A percentile compares a stretch with the other conserved stretches of the same genome.
phyloP scores from a whole-genome alignment of 1,284 basidiomycete species.

The Rhodotorula mucilaginosa region DNA sequence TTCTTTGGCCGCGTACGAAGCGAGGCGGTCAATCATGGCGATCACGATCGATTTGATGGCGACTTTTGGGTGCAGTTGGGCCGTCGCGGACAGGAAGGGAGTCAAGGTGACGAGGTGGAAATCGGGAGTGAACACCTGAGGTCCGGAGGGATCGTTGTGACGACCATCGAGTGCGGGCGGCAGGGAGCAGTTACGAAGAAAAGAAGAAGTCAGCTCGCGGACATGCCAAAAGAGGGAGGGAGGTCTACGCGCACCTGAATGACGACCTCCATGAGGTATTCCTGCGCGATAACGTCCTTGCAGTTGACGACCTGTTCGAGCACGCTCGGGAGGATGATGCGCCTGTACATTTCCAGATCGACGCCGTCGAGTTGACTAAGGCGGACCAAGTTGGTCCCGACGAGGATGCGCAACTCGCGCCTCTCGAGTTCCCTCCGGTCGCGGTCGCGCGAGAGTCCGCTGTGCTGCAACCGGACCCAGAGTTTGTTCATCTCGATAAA shows the following conservation, averaged over 20 bases:
- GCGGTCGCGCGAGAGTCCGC: slow-evolving; percentile 88
- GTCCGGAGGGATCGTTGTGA: background rate
- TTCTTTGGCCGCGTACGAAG: slow-evolving; percentile 86
- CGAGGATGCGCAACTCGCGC: slow-evolving; percentile 84
- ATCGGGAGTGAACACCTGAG: slow-evolving; percentile 88
- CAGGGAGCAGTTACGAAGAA: too few relatives aligned
- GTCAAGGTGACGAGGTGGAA: slow-evolving; percentile 90
- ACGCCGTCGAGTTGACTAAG: slow-evolving; percentile 90
- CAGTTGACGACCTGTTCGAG: slow-evolving; percentile 94
- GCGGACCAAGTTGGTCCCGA: slow-evolving; percentile 91
- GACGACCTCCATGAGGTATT: slow-evolving; percentile 96
- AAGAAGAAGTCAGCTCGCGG: too few relatives aligned
- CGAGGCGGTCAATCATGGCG: slow-evolving; percentile 89
- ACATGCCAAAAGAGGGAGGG: background rate
- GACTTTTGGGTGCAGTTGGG: slow-evolving; percentile 89
- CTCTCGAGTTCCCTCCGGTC: slow-evolving; percentile 94
- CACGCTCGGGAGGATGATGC: slow-evolving; percentile 77
- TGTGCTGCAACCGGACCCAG: slow-evolving; percentile 93
- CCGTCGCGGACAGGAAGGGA: slow-evolving; percentile 87
- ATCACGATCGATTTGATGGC: slow-evolving; percentile 97
- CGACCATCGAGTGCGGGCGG: background rate
- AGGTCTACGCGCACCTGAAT: slow-evolving; percentile 66
- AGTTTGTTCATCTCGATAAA: slow-evolving; percentile 99
- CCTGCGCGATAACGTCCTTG: slow-evolving; percentile 94
- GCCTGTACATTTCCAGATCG: slow-evolving; percentile 82